phyloP scores from a whole-genome alignment of 2,329 filamentous ascomycete genomes.

The Tolypocladium guangdongense region DNA sequence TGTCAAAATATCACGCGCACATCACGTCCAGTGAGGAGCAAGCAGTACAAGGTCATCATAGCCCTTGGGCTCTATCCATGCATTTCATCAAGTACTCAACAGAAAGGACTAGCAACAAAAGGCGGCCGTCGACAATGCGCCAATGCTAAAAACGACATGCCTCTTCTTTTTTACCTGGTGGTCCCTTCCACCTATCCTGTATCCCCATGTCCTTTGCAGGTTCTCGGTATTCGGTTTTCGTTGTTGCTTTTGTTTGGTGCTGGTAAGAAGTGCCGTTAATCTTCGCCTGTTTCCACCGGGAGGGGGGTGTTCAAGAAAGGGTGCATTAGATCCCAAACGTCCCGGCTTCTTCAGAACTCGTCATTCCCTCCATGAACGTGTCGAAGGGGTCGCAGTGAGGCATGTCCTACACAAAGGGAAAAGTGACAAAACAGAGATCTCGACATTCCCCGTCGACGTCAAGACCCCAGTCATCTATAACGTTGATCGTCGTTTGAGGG shows the following conservation, averaged over 20 bases:
- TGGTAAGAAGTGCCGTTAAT: neutral
- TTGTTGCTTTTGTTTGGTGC: neutral
- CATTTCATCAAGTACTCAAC: constrained; percentile 10
- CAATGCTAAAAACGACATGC: constrained; percentile 8
- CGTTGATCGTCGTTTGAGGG: neutral
- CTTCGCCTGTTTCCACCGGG: neutral
- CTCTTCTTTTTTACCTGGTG: neutral
- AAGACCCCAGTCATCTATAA: neutral
- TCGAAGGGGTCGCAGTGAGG: neutral
- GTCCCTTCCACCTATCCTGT: constrained; percentile 7
- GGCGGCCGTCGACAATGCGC: constrained; percentile 6
- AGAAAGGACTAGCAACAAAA: constrained; percentile 4
- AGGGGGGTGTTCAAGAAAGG: neutral
- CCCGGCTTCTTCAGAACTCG: neutral
- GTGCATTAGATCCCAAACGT: neutral
- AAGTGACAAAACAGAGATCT: neutral
- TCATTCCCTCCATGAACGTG: constrained; percentile 2
- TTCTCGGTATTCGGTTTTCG: neutral
- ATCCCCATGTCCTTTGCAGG: constrained; percentile 1
- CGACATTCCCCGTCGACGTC: neutral
- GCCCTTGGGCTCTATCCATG: constrained; percentile 12
- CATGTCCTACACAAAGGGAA: constrained; percentile 1
- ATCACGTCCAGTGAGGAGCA: neutral
- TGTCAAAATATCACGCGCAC: neutral
- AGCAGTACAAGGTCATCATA: constrained; percentile 4